Evolutionary conservation across 2,329 filamentous ascomycete species (phyloP).

Genomic region (Colletotrichum sp.): DNA sequence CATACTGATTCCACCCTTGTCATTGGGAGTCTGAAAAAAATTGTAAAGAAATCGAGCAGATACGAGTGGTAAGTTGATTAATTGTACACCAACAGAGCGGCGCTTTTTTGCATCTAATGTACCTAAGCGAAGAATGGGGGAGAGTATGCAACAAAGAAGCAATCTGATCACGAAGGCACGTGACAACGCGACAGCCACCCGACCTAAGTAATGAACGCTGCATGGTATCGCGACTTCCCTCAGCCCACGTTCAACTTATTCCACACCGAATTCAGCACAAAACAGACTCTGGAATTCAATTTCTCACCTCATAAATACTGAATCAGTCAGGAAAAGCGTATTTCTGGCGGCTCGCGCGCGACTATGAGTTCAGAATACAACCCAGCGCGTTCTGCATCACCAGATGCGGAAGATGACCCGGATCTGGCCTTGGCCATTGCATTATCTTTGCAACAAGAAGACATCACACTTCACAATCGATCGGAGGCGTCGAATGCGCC

Average conservation of each 20-base stretch:
- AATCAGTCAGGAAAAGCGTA: not conserved
- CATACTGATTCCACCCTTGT: not conserved
- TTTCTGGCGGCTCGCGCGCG: too few relatives aligned
- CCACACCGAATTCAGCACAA: not conserved
- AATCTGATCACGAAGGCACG: not conserved
- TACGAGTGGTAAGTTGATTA: not conserved
- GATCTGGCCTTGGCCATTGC: constrained; percentile 66
- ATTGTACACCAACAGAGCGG: not conserved
- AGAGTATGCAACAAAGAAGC: not conserved
- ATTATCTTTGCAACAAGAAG: constrained; percentile 52
- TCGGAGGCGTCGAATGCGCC: not conserved
- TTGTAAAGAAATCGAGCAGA: not conserved
- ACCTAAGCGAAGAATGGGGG: not conserved
- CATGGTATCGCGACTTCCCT: not conserved
- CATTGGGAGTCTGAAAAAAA: not conserved
- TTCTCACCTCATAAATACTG: not conserved
- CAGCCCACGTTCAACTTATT: not conserved
- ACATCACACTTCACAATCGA: not conserved
- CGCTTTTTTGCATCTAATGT: not conserved
- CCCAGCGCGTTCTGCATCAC: not conserved
- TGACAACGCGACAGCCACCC: not conserved
- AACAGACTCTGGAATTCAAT: not conserved
- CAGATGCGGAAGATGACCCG: constrained; percentile 56
- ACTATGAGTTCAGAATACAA: not conserved
- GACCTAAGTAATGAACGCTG: not conserved